Conservation (phyloP, 139 green algal genomes). For the Marvania coccoides region DNA sequence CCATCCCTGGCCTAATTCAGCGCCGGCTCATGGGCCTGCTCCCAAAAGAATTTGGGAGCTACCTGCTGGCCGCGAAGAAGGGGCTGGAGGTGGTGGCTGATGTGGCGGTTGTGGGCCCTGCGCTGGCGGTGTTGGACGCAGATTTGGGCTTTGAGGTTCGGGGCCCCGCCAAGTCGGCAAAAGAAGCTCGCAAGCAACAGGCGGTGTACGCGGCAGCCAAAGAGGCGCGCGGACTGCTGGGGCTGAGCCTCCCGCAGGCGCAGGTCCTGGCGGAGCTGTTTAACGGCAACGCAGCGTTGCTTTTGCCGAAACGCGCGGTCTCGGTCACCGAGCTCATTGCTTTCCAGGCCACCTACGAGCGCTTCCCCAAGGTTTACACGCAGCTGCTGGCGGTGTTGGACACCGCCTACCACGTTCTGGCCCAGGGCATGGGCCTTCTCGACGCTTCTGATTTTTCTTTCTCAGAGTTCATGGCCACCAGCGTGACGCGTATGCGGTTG, state of each 20-base stretch:
- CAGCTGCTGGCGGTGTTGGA: slow-evolving; percentile 42
- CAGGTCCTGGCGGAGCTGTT: slow-evolving; percentile 39
- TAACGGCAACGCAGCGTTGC: slow-evolving; percentile 19
- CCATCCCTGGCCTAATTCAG: slow-evolving; percentile 37
- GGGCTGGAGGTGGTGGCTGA: slow-evolving; percentile 27
- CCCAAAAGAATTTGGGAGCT: slow-evolving; percentile 49
- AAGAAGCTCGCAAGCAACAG: slow-evolving; percentile 37
- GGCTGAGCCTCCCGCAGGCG: slow-evolving; percentile 34
- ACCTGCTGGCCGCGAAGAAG: slow-evolving; percentile 30
- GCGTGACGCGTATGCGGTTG: slow-evolving; percentile 40
- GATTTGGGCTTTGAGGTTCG: slow-evolving; percentile 42
- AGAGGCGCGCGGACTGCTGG: slow-evolving; percentile 40
- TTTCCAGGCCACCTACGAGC: slow-evolving; percentile 37
- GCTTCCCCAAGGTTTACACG: slow-evolving; percentile 28
- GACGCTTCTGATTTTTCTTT: slow-evolving; percentile 35
- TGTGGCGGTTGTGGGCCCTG: slow-evolving; percentile 33
- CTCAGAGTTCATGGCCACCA: slow-evolving; percentile 43
- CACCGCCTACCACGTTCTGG: slow-evolving; percentile 21
- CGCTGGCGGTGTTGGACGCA: slow-evolving; percentile 48
- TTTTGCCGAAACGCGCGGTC: slow-evolving; percentile 28
- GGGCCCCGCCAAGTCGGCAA: slow-evolving; percentile 6
- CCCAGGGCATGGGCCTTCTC: background rate
- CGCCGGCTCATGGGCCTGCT: slow-evolving; percentile 35
- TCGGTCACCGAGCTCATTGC: slow-evolving; percentile 39
- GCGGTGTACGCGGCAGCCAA: slow-evolving; percentile 33